Evolutionary conservation across 805 yeast genomes (phyloP).

Genomic region (Hanseniaspora lachancei): DNA sequence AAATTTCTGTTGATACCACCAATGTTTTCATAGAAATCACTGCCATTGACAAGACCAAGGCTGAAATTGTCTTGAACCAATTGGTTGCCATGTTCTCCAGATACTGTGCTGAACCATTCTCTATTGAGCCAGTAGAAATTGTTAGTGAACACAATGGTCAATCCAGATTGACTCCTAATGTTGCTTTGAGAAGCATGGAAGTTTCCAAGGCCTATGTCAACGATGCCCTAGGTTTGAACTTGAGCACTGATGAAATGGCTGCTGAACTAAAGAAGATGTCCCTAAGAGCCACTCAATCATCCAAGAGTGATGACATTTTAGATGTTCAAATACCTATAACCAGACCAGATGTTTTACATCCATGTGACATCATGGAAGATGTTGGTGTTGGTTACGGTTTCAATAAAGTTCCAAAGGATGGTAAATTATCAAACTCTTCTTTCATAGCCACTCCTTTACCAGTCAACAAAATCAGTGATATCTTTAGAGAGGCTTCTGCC

Average conservation of each 20-base stretch:
- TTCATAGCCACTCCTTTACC: constrained; percentile 78
- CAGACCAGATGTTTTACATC: constrained; percentile 89
- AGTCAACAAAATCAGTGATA: constrained; percentile 80
- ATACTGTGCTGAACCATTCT: constrained; percentile 69
- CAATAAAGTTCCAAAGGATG: constrained; percentile 69
- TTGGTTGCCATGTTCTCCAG: constrained; percentile 91
- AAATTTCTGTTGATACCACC: constrained; percentile 69
- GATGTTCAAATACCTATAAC: constrained; percentile 74
- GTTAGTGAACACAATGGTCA: constrained; percentile 69
- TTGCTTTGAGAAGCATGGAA: constrained; percentile 50
- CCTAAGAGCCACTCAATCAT: constrained; percentile 45
- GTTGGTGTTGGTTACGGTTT: constrained; percentile 94
- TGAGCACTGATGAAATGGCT: constrained; percentile 54
- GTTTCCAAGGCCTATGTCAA: constrained; percentile 80
- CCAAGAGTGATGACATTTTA: constrained; percentile 31
- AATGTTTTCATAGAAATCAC: constrained; percentile 89
- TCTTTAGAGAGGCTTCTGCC: constrained; percentile 77
- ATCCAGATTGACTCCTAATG: constrained; percentile 62
- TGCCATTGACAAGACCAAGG: constrained; percentile 89
- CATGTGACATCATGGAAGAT: constrained; percentile 97
- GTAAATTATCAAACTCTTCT: constrained; percentile 63
- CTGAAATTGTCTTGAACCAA: constrained; percentile 82
- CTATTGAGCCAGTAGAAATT: constrained; percentile 80
- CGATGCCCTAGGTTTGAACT: constrained; percentile 77
- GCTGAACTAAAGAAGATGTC: constrained; percentile 69